These are phyloP conservation scores for Yamadazyma tumulicola DNA, from an alignment of 805 yeast species.

Conservation along the genomic window DNA sequence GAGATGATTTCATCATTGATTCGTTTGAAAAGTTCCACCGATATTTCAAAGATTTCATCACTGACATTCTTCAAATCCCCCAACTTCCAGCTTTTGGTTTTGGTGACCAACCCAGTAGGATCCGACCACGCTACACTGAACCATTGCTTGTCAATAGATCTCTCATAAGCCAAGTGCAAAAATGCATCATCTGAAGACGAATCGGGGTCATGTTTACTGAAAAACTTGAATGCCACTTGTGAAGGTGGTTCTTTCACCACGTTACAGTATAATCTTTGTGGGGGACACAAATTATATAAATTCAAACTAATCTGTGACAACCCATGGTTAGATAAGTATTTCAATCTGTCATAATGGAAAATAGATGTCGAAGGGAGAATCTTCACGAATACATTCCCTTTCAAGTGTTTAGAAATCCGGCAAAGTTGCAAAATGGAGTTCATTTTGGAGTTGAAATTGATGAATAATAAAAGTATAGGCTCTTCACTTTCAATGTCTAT, in stretches of 20 bases:
- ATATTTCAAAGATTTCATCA: slow-evolving; percentile 63
- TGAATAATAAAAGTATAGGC: slow-evolving; percentile 51
- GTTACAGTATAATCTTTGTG: slow-evolving; percentile 25
- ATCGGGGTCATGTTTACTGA: slow-evolving; percentile 19
- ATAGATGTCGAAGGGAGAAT: slow-evolving; percentile 34
- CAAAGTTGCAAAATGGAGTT: slow-evolving; percentile 47
- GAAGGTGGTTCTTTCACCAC: slow-evolving; percentile 37
- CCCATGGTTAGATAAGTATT: slow-evolving; percentile 30
- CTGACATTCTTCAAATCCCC: slow-evolving; percentile 47
- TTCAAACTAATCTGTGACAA: slow-evolving; percentile 47
- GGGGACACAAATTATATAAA: slow-evolving; percentile 57
- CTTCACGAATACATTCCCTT: slow-evolving; percentile 33
- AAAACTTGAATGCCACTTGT: slow-evolving; percentile 32
- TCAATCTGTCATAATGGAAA: no score
- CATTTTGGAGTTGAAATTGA: slow-evolving; percentile 40
- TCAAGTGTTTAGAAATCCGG: slow-evolving; percentile 40
- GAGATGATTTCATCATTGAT: slow-evolving; percentile 31
- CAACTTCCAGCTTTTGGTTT: slow-evolving; percentile 57
- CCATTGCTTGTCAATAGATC: slow-evolving; percentile 82
- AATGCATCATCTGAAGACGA: slow-evolving; percentile 61
- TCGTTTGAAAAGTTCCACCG: slow-evolving; percentile 41
- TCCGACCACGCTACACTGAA: slow-evolving; percentile 87
- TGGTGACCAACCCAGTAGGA: slow-evolving; percentile 64
- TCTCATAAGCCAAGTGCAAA: slow-evolving; percentile 80
- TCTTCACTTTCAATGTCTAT: slow-evolving; percentile 42